Base-by-base conservation (phyloP, 768 basidiomycete genomes). In the Candolleomyces eurysporus region DNA sequence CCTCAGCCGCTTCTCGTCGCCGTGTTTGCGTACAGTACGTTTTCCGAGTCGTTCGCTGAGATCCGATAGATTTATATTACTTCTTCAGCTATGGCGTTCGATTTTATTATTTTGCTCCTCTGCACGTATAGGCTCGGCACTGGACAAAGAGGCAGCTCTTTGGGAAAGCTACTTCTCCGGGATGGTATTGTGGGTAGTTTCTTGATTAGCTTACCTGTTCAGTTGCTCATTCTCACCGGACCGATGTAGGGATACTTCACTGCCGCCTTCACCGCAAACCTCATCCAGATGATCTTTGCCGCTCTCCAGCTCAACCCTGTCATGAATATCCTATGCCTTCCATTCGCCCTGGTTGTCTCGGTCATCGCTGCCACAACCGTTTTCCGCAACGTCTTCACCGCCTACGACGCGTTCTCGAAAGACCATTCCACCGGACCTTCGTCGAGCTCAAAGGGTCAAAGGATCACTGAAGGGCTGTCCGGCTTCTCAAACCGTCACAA, bases 351-450 rank as follows among this genome's bases (percentile, higher is more conserved):
- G 36, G 72, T 76, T n/a, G 72, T 76, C 13, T 74, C 73, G 16
- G 72, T 70, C n/a, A 73, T 75, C 19, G 75, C 73, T 0, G 66
- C 74, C 0, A 76, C 73, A 13, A 73, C 73, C 5, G 73, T 76
- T 30, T 76, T 76, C 65, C 69, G 73, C 32, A 74, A 76, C 58
- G 73, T 76, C 51, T 76, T 76, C 64, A 70, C 61, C 22, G 65
- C 68, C 8, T 70, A 71, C 40, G 75, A 76, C 56, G 64, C 63
- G 2, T 76, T 76, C 68, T 66, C 69, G 7, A 54, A 64, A 52
- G 65, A 70, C 4, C 26, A 26, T 30, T 36, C 49, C 2, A 54
- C 57, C 48, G 64, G 58, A 11, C 56, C 48, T 11, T 57, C 58
- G 14, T 55, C 49, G 10, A 26, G 36, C 22, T 42, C 59, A 13